Base-by-base conservation (phyloP, 2,329 filamentous ascomycete species). In the Colletotrichum viniferum region DNA sequence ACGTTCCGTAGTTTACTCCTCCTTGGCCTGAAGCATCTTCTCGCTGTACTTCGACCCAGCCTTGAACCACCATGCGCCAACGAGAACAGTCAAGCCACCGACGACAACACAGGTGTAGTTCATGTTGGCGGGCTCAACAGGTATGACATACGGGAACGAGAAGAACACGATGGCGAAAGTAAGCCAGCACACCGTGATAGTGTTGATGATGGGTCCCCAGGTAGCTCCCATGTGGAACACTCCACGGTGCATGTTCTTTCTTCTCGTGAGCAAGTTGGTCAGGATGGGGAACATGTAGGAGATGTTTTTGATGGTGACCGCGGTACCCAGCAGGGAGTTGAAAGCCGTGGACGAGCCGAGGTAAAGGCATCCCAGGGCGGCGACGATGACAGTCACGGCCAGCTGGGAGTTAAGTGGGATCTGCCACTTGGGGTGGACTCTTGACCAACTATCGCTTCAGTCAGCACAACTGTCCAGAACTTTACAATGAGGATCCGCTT, bases 81-180 rank as follows among this genome's bases (percentile, higher is more conserved):
- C 80, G 3, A 85, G 60, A 9, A 86, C 82, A 4, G 75, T n/a
- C 30, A 82, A 67, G 0, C 81, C 86, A 2, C 86, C 86, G 7
- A 88, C 84, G 14, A 86, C 85, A 1, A 87, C 85, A 63, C 87
- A 88, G 3, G 87, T 88, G 76, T 88, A 88, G 73, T 88, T 88
- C 87, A 88, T 88, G 72, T 87, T 88, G 30, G 77, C 74, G 3
- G 78, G 78, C 36, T 78, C 79, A 10, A 86, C 85, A 1, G 85
- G 85, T 79, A 81, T 83, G 55, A 81, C 79, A 68, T 85, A 87
- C 0, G 86, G 86, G 77, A 87, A 87, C 2, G 83, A 85, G 79
- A 86, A 87, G 78, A 87, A 86, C 2, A 87, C 80, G 30, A 87
- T 84, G 6, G 85, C 85, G 63, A 87, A 86, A 1, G 79, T 72